Evolutionary conservation across 768 basidiomycete genomes (phyloP), one percentile per base, ranked within the genome.

Genomic region (Leucosporidium yakuticum): DNA sequence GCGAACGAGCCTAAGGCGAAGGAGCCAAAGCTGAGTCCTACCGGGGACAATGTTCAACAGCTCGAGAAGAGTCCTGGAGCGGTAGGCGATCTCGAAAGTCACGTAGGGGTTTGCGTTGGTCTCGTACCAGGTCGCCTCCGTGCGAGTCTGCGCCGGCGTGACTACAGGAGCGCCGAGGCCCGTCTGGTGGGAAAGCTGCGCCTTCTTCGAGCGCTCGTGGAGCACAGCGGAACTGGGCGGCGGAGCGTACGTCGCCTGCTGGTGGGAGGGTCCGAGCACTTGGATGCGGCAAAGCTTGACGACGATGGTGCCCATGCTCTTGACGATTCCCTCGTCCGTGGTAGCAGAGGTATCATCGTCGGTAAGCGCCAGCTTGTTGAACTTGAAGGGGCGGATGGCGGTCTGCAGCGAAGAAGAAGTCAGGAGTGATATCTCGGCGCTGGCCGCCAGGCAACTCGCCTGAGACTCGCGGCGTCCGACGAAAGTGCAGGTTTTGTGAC

Each of bases 201-300:
- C 69, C 31, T 70, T 70, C 62, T 70, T 70, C 20, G 54, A 59
- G 9, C 57, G 50, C 31, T 70, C 69, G 39, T 70, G 58, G 32
- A 70, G 32, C 27, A 63, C 34, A 6, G 57, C 34, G 27, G 15
- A 4, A 11, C 7, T 4, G 27, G 15, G 23, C 15, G 15, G 4
- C 1, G 25, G 27, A 54, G 17, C 53, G 1, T 54, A 54, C 4
- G 51, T 5, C 19, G 51, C n/a, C 11, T 2, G 27, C 5, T 4
- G 12, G 51, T 23, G 19, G 51, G 51, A 12, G 51, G 27, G n/a
- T 53, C 65, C 59, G 36, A 53, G 27, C 0, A 61, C 60, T 0
- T 15, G 1, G 3, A n/a, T 54, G 29, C 67, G 56, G 49, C 31
- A 36, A 4, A 44, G 0, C 25, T 48, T 34, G 34, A 69, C 6